Evolutionary conservation across 345 rosid genomes (phyloP).

Genomic region (Pistacia integerrima): DNA sequence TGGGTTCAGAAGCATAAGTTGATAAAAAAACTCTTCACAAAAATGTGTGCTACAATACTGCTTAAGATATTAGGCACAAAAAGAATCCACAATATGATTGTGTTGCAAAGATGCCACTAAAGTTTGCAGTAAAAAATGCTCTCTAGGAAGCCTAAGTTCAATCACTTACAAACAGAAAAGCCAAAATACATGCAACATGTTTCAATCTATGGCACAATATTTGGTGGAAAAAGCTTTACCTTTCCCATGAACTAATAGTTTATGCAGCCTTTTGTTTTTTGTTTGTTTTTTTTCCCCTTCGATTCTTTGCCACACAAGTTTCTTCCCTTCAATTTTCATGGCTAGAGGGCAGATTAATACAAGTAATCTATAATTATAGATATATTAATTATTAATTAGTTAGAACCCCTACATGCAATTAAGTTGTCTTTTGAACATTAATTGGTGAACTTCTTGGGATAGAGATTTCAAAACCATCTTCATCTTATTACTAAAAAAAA

Average conservation of each 20-base stretch:
- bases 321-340: background rate
- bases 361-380: background rate
- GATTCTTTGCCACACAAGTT: background rate
- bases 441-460: background rate
- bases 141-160: background rate
- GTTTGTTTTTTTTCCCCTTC: background rate
- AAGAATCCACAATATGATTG: constrained; percentile 23
- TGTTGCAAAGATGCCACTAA: constrained; percentile 9
- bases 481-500: background rate
- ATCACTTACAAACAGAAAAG: constrained; percentile 7
- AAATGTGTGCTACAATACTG: constrained; percentile 32
- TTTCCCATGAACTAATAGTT: constrained; percentile 21
- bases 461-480: background rate
- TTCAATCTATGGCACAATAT: constrained; percentile 1
- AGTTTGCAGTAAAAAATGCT: background rate
- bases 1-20: background rate
- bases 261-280: background rate
- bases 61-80: constrained; percentile 28
- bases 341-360: background rate
- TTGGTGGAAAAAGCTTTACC: constrained; percentile 10
- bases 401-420: background rate
- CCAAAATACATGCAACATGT: constrained; percentile 18
- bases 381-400: no score
- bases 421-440: constrained; percentile 4
- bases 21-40: background rate